Conservation (phyloP, 2,329 filamentous ascomycete species). For the Alternaria infectoria region DNA sequence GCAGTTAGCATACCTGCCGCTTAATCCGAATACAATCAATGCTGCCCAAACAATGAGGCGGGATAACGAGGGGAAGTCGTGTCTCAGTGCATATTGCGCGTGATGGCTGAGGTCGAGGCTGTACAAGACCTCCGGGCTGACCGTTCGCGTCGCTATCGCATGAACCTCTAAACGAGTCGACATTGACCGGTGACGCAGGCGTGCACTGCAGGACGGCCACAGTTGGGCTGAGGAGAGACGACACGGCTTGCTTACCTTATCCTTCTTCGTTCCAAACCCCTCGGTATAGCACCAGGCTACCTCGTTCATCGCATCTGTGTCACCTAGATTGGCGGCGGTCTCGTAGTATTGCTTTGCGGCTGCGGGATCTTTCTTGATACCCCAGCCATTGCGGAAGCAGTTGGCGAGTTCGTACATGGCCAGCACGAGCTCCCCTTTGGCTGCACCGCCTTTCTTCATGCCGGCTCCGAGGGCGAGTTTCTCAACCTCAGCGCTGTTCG, state of each 20-base stretch:
- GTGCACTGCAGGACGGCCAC: slow-evolving; percentile 10
- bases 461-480: slow-evolving; percentile 83
- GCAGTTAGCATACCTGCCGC: slow-evolving; percentile 26
- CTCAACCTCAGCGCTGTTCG: slow-evolving; percentile 88
- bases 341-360: slow-evolving; percentile 94
- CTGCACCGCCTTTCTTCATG: slow-evolving; percentile 89
- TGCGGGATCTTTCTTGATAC: slow-evolving; percentile 81
- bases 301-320: slow-evolving; percentile 98
- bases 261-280: slow-evolving; percentile 96
- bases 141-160: slow-evolving; percentile 31
- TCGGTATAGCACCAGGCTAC: slow-evolving; percentile 94
- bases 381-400: slow-evolving; percentile 94
- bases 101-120: slow-evolving; percentile 27
- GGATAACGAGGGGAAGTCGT: slow-evolving; percentile 19
- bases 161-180: slow-evolving; percentile 17
- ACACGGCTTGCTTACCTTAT: slow-evolving; percentile 76
- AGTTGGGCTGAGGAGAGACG: slow-evolving; percentile 4
- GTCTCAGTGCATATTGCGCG: slow-evolving; percentile 35
- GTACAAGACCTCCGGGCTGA: slow-evolving; percentile 25
- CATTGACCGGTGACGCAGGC: slow-evolving; percentile 35
- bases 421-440: slow-evolving; percentile 94
- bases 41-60: slow-evolving; percentile 53
- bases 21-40: slow-evolving; percentile 37
- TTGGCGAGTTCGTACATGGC: slow-evolving; percentile 96
- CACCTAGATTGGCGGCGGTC: slow-evolving; percentile 93